These are phyloP conservation scores for Termitomyces eurrhizus DNA, from an alignment of 768 basidiomycete genomes.

Conservation along the genomic window DNA sequence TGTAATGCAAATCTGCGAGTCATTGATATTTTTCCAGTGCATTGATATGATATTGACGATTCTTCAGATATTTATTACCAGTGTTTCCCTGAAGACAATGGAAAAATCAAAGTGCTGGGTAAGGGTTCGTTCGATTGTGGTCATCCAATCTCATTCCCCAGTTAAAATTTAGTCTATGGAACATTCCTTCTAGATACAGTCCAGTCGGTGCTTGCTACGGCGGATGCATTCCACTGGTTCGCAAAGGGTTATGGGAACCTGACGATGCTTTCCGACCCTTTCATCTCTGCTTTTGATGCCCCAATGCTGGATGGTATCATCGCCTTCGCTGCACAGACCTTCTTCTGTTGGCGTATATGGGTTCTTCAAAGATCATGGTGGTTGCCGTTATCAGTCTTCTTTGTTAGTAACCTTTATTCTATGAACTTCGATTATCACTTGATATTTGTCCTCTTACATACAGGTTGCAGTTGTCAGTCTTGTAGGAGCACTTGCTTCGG, in stretches of 20 bases:
- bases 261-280: conserved; percentile 10
- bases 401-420: not conserved
- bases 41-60: not conserved
- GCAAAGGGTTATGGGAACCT: conserved; percentile 6
- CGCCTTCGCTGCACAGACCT: conserved; percentile 9
- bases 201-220: conserved; percentile 2
- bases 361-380: conserved; percentile 9
- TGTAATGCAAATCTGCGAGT: conserved; percentile 10
- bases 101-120: conserved; percentile 2
- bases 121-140: not conserved
- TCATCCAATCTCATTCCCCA: not conserved
- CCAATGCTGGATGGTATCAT: conserved; percentile 12
- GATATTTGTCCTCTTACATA: not conserved
- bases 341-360: conserved; percentile 12
- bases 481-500: conserved; percentile 9
- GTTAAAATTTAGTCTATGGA: not conserved
- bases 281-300: conserved; percentile 9
- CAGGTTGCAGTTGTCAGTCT: conserved; percentile 8
- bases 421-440: not conserved
- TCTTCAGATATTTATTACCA: conserved; percentile 1
- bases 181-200: conserved; percentile 1
- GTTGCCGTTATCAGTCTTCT: conserved; percentile 1
- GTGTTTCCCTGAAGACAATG: not conserved
- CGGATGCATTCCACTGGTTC: conserved; percentile 10
- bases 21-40: not conserved